Conservation (phyloP, 441 rosid genomes). For the Mallotus repandus region DNA sequence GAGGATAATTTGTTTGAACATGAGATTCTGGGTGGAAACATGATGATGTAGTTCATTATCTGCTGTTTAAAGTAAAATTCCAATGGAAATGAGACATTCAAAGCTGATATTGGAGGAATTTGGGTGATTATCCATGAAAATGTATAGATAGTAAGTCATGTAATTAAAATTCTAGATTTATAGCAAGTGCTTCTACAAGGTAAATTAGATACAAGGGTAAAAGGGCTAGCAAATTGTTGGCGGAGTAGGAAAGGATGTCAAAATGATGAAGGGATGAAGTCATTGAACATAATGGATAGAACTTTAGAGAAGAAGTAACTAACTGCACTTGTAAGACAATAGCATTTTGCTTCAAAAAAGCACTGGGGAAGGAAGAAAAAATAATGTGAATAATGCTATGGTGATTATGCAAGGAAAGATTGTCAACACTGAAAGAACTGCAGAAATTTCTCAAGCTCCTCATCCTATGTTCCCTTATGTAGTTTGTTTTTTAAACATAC, state of each 20-base stretch:
- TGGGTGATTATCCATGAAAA: not conserved
- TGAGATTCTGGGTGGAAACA: not conserved
- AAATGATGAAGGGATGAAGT: not conserved
- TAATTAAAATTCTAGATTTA: not conserved
- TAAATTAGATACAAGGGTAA: not conserved
- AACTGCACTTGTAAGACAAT: not conserved
- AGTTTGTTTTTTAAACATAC: not conserved
- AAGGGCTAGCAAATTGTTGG: not conserved
- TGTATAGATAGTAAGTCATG: not conserved
- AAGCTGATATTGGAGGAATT: not conserved
- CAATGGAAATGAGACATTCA: no score
- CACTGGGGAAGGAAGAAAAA: not conserved
- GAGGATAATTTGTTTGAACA: not conserved
- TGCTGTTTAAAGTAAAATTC: not conserved
- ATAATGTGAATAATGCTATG: not conserved
- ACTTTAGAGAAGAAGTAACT: not conserved
- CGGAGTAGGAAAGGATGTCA: not conserved
- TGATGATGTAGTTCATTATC: not conserved
- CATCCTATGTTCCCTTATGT: not conserved
- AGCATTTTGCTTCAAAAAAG: slow-evolving; percentile 1
- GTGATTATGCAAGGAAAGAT: not conserved
- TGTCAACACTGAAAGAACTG: not conserved
- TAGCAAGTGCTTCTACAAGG: not conserved
- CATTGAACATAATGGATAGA: not conserved
- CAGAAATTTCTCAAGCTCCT: not conserved